phyloP scores from a whole-genome alignment of 768 basidiomycete species.

The Hygrophorus russula region DNA sequence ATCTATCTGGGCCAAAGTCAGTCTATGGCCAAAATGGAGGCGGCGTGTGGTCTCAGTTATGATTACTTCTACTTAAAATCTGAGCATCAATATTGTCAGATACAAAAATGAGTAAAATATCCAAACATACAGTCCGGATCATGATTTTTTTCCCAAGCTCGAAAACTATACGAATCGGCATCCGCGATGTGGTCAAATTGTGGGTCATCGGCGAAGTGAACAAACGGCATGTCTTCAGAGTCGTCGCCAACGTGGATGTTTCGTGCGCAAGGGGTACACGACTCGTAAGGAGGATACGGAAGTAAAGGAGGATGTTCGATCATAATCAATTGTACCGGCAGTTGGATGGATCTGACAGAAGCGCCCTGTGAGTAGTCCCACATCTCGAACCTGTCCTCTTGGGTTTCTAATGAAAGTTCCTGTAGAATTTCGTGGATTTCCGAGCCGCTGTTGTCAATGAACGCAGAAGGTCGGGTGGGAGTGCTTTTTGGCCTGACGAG shows the following conservation, averaged over 20 bases:
- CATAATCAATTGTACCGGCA: slow-evolving; percentile 6
- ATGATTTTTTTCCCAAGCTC: slow-evolving; percentile 37
- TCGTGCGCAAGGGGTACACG: slow-evolving; percentile 37
- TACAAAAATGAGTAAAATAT: too few relatives aligned
- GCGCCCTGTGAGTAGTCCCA: slow-evolving; percentile 5
- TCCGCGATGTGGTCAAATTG: slow-evolving; percentile 33
- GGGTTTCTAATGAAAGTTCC: not conserved
- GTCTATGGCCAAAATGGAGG: slow-evolving; percentile 23
- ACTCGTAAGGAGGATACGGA: slow-evolving; percentile 37
- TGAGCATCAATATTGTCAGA: too few relatives aligned
- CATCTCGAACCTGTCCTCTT: not conserved
- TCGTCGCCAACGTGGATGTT: slow-evolving; percentile 50
- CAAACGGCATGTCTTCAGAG: slow-evolving; percentile 41
- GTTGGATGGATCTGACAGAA: slow-evolving; percentile 4
- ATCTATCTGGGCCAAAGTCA: slow-evolving; percentile 38
- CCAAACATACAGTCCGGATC: slow-evolving; percentile 29
- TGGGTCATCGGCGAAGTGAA: slow-evolving; percentile 54
- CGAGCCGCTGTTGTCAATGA: not conserved
- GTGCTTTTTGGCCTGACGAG: slow-evolving; percentile 3
- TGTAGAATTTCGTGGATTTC: not conserved
- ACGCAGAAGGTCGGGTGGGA: not conserved
- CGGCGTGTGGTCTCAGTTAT: slow-evolving; percentile 34
- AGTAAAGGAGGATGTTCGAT: slow-evolving; percentile 9
- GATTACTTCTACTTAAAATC: slow-evolving; percentile 34
- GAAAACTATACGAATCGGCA: slow-evolving; percentile 25